Evolutionary conservation across 208 protist species (phyloP), one percentile per base, ranked within the genome.

Genomic region (Wallacemonas rigidus): DNA sequence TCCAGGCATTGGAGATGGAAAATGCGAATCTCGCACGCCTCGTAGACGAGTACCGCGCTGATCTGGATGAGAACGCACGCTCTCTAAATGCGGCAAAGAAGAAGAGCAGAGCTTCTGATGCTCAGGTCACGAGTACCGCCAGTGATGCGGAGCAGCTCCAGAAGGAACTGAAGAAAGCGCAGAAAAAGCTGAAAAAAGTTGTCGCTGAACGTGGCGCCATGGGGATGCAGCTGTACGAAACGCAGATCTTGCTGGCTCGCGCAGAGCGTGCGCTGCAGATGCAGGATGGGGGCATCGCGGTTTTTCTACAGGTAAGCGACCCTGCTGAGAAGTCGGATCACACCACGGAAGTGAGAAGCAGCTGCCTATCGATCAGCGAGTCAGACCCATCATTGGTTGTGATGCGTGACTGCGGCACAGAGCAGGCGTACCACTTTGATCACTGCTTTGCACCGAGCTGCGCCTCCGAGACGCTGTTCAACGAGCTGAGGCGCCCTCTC

Each of bases 1-100:
- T 81, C 2, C 61, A 43, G 11, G 74, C 55, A 40, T 69, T 85
- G 12, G 67, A 81, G 11, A 78, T 67, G 2, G 80, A 85, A 58
- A 85, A 90, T 53, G 82, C 85, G 36, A 71, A 83, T 17, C 81
- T 87, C 0, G 45, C 76, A 14, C 75, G 85, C 5, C 58, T 83
- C 11, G 54, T 90, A 8, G 85, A 87, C 11, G 81, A 87, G 72
- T 55, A 43, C 6, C 77, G 75, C n/a, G 36, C 51, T 11, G 51
- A 79, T n/a, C 15, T 76, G 15, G 76, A 74, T 14, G 73, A 87
- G 8, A 51, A 45, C 44, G 17, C 35, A 2, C 43, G 36, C 9
- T 45, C 53, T 9, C 17, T 53, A 6, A 50, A 38, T 15, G 71
- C 48, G 35, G 39, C 11, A 15, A 74, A 73, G 11, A 72, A 72